phyloP scores from a whole-genome alignment of 768 basidiomycete genomes.

The Punctularia strigosozonata region DNA sequence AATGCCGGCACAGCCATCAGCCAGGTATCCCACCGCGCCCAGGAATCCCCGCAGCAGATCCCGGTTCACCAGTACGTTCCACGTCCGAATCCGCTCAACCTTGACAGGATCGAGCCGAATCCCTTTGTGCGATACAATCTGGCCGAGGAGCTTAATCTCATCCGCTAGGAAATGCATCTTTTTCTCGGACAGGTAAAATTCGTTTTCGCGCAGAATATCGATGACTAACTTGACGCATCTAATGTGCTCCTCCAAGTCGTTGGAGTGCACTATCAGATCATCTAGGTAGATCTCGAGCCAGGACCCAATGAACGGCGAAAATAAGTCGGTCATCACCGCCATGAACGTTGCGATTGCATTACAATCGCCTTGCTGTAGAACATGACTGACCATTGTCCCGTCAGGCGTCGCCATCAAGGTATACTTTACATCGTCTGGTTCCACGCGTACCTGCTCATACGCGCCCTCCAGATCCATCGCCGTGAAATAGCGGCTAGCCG shows the following conservation, averaged over 20 bases:
- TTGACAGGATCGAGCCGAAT: constrained; percentile 18
- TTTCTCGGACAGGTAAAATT: constrained; percentile 21
- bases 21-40: constrained; percentile 24
- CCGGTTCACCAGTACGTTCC: constrained; percentile 16
- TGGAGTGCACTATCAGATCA: constrained; percentile 22
- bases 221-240: constrained; percentile 20
- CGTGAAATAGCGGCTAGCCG: constrained; percentile 5
- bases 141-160: constrained; percentile 19
- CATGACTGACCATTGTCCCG: constrained; percentile 30
- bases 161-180: constrained; percentile 23
- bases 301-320: constrained; percentile 16
- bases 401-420: constrained; percentile 16
- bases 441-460: constrained; percentile 18
- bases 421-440: constrained; percentile 8
- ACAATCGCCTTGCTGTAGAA: constrained; percentile 23
- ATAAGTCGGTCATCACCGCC: constrained; percentile 30
- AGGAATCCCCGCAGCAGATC: constrained; percentile 22
- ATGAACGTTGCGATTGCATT: constrained; percentile 29
- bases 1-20: constrained; percentile 13
- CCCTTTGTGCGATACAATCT: constrained; percentile 14
- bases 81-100: constrained; percentile 16
- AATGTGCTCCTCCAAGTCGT: constrained; percentile 17
- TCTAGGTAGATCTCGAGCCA: constrained; percentile 25
- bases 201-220: constrained; percentile 18
- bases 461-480: constrained; percentile 17